These are phyloP conservation scores for Albizia julibrissin DNA, from an alignment of 306 rosid species.

Conservation along the genomic window DNA sequence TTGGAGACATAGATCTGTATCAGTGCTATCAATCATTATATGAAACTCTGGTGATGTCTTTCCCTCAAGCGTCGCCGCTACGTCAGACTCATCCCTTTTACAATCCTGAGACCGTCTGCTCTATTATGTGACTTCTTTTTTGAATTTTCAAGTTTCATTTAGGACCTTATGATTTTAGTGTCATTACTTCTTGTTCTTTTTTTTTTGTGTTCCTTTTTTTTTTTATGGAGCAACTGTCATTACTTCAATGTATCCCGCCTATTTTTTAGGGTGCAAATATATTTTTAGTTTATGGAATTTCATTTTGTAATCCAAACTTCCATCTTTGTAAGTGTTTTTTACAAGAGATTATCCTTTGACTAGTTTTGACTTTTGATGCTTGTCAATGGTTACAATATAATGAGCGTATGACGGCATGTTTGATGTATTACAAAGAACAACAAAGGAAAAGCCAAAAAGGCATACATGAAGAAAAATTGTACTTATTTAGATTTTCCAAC, in stretches of 20 bases:
- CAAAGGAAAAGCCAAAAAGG: background rate
- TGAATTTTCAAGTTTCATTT: background rate
- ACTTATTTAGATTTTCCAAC: too few relatives aligned
- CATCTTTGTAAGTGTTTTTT: background rate
- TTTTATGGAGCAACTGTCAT: too few relatives aligned
- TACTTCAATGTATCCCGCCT: background rate
- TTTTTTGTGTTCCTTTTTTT: too few relatives aligned
- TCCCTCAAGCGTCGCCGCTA: background rate
- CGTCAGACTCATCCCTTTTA: slow-evolving; percentile 21
- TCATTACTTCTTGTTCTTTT: background rate
- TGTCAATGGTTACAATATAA: background rate
- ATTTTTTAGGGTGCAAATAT: background rate
- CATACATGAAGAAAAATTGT: too few relatives aligned
- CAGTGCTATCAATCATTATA: slow-evolving; percentile 9
- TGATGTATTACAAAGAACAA: background rate
- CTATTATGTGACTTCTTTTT: background rate
- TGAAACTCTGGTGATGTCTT: slow-evolving; percentile 2
- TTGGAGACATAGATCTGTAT: background rate
- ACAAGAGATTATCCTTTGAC: background rate
- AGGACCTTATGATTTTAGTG: background rate
- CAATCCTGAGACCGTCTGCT: slow-evolving; percentile 12
- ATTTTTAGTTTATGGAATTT: background rate
- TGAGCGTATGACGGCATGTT: background rate
- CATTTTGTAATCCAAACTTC: background rate
- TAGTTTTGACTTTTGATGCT: background rate